Percentiles rank a stretch among this genome's conserved stretches.
Evolutionary conservation across 495 filamentous ascomycete genomes (phyloP).

Genomic region (Xylaria longipes): DNA sequence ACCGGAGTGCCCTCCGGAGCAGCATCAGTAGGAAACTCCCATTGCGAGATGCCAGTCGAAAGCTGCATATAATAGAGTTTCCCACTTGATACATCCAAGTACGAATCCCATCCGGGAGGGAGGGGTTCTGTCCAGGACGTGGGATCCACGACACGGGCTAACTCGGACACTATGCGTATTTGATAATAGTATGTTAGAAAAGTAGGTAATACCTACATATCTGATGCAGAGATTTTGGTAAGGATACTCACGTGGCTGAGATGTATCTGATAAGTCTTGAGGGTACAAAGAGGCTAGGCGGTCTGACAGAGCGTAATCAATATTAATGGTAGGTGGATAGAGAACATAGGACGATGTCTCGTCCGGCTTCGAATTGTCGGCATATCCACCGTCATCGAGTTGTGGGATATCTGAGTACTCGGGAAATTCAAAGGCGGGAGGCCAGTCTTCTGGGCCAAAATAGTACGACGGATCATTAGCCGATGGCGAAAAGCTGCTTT

Average conservation of each 20-base stretch:
- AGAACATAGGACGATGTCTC: too few species aligned
- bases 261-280: neutral
- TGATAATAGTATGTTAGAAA: neutral
- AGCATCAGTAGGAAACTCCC: conserved; percentile 74
- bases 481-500: too few species aligned
- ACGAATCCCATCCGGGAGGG: conserved; percentile 79
- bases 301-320: too few species aligned
- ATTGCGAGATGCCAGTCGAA: conserved; percentile 74
- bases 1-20: conserved; percentile 60
- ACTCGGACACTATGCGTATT: neutral
- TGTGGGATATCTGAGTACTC: too few species aligned
- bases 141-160: conserved; percentile 40
- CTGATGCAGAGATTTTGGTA: neutral
- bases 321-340: too few species aligned
- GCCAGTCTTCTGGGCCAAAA: too few species aligned
- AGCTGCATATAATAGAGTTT: conserved; percentile 84
- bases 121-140: conserved; percentile 71
- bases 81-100: conserved; percentile 75
- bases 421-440: too few species aligned
- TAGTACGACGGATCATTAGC: too few species aligned
- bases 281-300: neutral
- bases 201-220: neutral
- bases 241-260: neutral
- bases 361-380: too few species aligned
- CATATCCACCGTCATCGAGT: too few species aligned